Evolutionary conservation across 1,284 basidiomycete species (phyloP).

Genomic region (Bjerkandera adusta): DNA sequence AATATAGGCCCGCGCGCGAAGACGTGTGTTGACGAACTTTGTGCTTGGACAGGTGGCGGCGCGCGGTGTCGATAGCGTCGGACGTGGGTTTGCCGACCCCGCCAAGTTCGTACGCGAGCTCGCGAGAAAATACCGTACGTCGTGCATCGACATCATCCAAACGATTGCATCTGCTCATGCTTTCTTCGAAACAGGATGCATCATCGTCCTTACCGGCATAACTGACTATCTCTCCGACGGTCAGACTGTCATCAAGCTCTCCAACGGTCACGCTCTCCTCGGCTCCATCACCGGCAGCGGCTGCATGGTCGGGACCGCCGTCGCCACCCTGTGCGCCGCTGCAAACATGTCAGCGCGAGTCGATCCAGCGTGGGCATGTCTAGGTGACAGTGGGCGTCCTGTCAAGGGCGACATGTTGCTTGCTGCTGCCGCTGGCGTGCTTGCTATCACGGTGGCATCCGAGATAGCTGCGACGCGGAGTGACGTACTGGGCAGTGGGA

Average conservation of each 20-base stretch:
- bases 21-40: neutral
- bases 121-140: constrained; percentile 75
- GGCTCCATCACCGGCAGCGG: constrained; percentile 88
- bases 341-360: constrained; percentile 42
- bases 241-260: constrained; percentile 57
- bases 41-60: constrained; percentile 53
- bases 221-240: constrained; percentile 91
- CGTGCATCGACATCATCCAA: constrained; percentile 3
- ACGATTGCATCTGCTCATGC: neutral
- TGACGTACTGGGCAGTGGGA: constrained; percentile 82
- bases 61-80: constrained; percentile 89
- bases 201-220: constrained; percentile 83
- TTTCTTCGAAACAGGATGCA: constrained; percentile 51
- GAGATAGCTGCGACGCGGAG: constrained; percentile 72
- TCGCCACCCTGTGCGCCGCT: constrained; percentile 78
- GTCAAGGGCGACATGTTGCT: constrained; percentile 73
- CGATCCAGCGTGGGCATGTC: constrained; percentile 20
- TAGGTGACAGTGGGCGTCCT: constrained; percentile 39
- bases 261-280: constrained; percentile 79
- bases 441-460: constrained; percentile 82
- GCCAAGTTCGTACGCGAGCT: constrained; percentile 66
- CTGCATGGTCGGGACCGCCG: constrained; percentile 81
- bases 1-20: neutral
- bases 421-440: constrained; percentile 73
- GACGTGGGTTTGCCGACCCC: constrained; percentile 76